These are phyloP conservation scores for Mucor irregularis DNA, from an alignment of 371 early-diverging fungal species.

Conservation along the genomic window DNA sequence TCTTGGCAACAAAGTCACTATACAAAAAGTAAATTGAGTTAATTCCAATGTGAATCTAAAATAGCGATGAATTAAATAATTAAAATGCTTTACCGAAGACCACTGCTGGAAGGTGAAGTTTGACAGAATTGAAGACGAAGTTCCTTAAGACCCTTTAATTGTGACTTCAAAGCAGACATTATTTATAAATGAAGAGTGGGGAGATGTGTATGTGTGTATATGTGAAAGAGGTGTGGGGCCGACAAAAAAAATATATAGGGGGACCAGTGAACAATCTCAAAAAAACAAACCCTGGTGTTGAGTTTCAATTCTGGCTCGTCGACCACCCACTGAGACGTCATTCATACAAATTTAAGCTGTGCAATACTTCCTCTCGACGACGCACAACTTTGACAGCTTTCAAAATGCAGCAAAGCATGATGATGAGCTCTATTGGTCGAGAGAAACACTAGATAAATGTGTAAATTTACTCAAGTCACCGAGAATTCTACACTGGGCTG, in stretches of 20 bases:
- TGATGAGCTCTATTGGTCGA: too few relatives aligned
- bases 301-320: constrained; percentile 5
- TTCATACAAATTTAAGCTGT: neutral
- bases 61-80: neutral
- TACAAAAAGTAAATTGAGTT: neutral
- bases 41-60: neutral
- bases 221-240: neutral
- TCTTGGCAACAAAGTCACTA: constrained; percentile 83
- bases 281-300: constrained; percentile 9
- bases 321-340: neutral
- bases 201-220: neutral
- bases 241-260: constrained; percentile 1
- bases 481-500: too few relatives aligned
- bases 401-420: too few relatives aligned
- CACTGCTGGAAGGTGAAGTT: constrained; percentile 80
- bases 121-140: constrained; percentile 91
- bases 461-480: too few relatives aligned
- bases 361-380: too few relatives aligned
- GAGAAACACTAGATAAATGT: too few relatives aligned
- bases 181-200: constrained; percentile 4
- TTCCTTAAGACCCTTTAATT: constrained; percentile 77
- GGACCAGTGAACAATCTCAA: neutral
- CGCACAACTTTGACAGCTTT: too few relatives aligned
- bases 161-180: constrained; percentile 49
- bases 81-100: constrained; percentile 70